phyloP scores from a whole-genome alignment of 768 basidiomycete genomes.

The Tricholoma matsutake region DNA sequence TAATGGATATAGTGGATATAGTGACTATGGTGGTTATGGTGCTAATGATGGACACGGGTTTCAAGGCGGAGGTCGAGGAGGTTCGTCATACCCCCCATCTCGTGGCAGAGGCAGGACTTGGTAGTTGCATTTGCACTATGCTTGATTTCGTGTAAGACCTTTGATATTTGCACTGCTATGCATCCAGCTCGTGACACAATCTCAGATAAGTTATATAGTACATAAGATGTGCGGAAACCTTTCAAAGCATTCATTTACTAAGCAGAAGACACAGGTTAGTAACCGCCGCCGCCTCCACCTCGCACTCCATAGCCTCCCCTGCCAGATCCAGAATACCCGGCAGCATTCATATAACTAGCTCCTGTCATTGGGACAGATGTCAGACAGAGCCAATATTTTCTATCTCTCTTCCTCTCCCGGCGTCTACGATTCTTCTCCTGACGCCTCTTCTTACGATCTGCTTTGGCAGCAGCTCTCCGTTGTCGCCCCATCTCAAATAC shows the following conservation, averaged over 20 bases:
- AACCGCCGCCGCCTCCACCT: constrained; percentile 7
- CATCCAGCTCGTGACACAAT: no score
- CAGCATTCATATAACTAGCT: constrained; percentile 15
- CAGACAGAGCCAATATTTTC: constrained; percentile 62
- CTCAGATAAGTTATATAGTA: neutral
- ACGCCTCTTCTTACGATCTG: constrained; percentile 58
- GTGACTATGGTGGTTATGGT: constrained; percentile 20
- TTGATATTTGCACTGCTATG: neutral
- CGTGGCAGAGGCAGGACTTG: constrained; percentile 54
- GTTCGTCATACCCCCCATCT: constrained; percentile 25
- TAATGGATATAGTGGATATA: constrained; percentile 9
- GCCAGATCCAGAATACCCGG: constrained; percentile 14
- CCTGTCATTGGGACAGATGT: constrained; percentile 39
- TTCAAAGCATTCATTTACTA: neutral
- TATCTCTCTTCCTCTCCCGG: constrained; percentile 58
- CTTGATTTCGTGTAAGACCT: constrained; percentile 5
- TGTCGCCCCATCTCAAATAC: constrained; percentile 49
- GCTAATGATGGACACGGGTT: constrained; percentile 21
- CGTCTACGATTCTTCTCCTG: constrained; percentile 63
- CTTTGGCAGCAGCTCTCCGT: constrained; percentile 37
- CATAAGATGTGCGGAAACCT: neutral
- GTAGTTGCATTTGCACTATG: constrained; percentile 17
- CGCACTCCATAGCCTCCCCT: constrained; percentile 4
- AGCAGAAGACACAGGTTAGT: constrained; percentile 10
- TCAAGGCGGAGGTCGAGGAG: constrained; percentile 27